Conservation (phyloP, 2,329 filamentous ascomycete genomes). For the Arthrinium puccinioides region DNA sequence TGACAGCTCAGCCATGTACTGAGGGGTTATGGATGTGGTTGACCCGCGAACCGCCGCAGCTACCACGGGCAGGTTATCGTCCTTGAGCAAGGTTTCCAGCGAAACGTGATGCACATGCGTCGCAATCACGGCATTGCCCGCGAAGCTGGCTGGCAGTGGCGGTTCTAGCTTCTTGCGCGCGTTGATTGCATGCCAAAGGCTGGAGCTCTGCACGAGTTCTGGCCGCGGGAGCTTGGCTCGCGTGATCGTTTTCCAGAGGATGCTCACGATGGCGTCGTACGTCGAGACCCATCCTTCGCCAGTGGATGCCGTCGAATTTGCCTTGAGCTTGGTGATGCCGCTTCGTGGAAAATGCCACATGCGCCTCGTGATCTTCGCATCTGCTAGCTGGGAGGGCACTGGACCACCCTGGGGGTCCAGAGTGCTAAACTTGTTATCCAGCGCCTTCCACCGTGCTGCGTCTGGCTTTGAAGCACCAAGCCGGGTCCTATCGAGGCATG, state of each 20-base stretch:
- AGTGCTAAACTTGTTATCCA: constrained; percentile 2
- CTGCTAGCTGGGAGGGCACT: constrained; percentile 11
- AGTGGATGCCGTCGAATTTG: background rate
- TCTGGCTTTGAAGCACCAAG: constrained; percentile 1
- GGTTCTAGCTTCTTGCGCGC: constrained; percentile 12
- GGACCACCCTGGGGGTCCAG: constrained; percentile 10
- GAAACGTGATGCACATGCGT: constrained; percentile 9
- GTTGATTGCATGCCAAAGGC: constrained; percentile 17
- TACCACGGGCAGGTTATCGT: constrained; percentile 10
- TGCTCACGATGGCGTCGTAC: constrained; percentile 17
- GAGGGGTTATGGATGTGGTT: constrained; percentile 13
- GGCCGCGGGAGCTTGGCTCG: constrained; percentile 12
- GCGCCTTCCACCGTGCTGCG: constrained; percentile 4
- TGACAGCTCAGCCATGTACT: constrained; percentile 12
- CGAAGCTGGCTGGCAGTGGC: constrained; percentile 14
- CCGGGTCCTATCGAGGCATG: background rate
- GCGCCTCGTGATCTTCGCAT: constrained; percentile 14
- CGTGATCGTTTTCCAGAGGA: constrained; percentile 16
- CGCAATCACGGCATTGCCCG: constrained; percentile 14
- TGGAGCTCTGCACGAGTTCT: constrained; percentile 4
- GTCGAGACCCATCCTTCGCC: constrained; percentile 13
- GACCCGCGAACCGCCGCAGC: constrained; percentile 15
- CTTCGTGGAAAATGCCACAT: constrained; percentile 16
- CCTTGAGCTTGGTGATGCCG: constrained; percentile 12
- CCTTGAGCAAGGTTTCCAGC: constrained; percentile 7